Evolutionary conservation across 306 rosid species (phyloP), one percentile per base, ranked within the genome.

Genomic region (Purshia tridentata): DNA sequence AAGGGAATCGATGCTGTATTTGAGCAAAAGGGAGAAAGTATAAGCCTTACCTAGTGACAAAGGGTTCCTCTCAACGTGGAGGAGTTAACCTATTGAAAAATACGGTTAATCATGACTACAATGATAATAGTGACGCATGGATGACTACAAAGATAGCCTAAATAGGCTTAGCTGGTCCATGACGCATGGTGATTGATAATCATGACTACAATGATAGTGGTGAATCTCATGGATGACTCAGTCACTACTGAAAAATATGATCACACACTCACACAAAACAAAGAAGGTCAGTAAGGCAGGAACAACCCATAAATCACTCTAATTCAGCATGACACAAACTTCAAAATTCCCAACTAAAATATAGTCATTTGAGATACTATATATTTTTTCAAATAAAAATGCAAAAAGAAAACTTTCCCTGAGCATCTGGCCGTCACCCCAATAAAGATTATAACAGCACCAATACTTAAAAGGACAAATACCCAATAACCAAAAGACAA

Each of bases 201-300:
- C 4, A 20, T 4, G 60, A 55, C 9, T 20, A 46, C 29, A 72
- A 29, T 14, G 56, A 57, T 4, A 29, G 11, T 47, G 8, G 29
- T 47, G 57, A 18, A 8, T 51, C 13, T 29, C 12, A 58, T 29
- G 35, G 2, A 29, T 29, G 35, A 29, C 0, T 45, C 44, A 48
- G 42, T 73, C 23, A 39, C 39, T 45, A 11, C 2, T 15, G 15
- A 15, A 10, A 58, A 45, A 58, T 20, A 47, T 37, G 20, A 73
- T 37, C 18, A 10, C 39, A 72, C 35, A 29, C 35, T 29, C 35
- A 29, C 35, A 29, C 35, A 29, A 29, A 50, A 61, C 42, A 73
- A 51, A 62, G 20, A 73, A 40, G 68, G 69, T 41, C 49, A 72
- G 48, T 59, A 61, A 72, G 69, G 52, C 49, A 72, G 48, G 69